Evolutionary conservation across 768 basidiomycete genomes (phyloP).

Genomic region (Suillus occidentalis): DNA sequence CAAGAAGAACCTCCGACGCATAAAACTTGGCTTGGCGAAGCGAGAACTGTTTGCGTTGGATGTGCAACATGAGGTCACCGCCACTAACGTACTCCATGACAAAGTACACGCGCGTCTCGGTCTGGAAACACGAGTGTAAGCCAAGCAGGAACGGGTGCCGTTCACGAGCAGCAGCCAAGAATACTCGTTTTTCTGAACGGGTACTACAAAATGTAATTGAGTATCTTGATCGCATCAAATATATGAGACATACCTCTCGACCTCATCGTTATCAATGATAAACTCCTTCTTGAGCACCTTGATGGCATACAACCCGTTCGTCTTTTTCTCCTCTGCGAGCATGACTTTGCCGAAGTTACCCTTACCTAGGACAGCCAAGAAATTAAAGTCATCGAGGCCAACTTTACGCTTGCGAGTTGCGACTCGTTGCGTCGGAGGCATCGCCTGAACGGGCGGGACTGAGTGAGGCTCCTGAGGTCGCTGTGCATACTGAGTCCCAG

Average conservation of each 20-base stretch:
- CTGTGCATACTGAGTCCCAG: conserved; percentile 23
- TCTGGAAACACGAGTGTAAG: conserved; percentile 99
- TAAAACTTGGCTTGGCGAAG: conserved; percentile 99
- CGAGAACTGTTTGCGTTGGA: conserved; percentile 98
- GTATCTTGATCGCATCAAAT: conserved; percentile 9
- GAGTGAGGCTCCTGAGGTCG: conserved; percentile 33
- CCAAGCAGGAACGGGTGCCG: conserved; percentile 97
- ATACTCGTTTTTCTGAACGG: conserved; percentile 98
- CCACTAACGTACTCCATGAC: conserved; percentile 99
- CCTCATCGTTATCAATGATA: conserved; percentile 99
- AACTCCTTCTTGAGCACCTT: conserved; percentile 99
- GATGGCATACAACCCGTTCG: conserved; percentile 90
- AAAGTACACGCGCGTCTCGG: conserved; percentile 98
- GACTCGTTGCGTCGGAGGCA: conserved; percentile 41
- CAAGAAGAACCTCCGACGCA: conserved; percentile 93
- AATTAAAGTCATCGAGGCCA: conserved; percentile 98
- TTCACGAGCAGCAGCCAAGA: conserved; percentile 94
- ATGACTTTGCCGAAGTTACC: conserved; percentile 99
- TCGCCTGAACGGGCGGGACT: conserved; percentile 27
- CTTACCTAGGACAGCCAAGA: conserved; percentile 96
- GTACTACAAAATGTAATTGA: conserved; percentile 57
- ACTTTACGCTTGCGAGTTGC: conserved; percentile 75
- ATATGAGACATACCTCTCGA: conserved; percentile 74
- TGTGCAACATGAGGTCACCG: conserved; percentile 98
- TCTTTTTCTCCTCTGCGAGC: conserved; percentile 97